Evolutionary conservation across 768 basidiomycete species (phyloP), one percentile per base, ranked within the genome.

Genomic region (Serendipita sp.): DNA sequence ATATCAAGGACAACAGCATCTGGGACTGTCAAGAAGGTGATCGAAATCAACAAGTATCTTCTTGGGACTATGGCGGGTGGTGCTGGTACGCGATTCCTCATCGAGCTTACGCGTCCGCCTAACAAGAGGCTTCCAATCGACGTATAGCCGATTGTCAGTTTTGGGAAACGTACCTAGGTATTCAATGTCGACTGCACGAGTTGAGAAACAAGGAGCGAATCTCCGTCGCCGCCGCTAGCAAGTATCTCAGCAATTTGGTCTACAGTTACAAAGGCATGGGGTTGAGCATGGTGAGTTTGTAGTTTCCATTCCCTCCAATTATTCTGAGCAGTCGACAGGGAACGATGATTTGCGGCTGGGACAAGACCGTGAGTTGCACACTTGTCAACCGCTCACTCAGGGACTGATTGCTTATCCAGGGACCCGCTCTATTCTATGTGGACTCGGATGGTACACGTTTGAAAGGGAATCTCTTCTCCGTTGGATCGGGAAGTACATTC

Each of bases 41-140:
- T 99, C 68, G 96, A 99, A 77, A 99, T 99, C 75, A 98, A 98
- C 76, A 91, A 91, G 43, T 98, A 93, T 76, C 75, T 99, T 58
- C 81, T 99, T n/a, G 96, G 96, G 65, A 99, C 96, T 1, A 98
- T 99, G 95, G 96, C 96, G 65, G 96, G 96, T 74, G 95, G 95
- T 74, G 96, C 96, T 68, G 95, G 93, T 85, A 70, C 67, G 80
- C 78, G 62, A 68, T n/a, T 41, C 0, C 50, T 41, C 48, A 62
- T 42, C 44, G 24, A 20, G 34, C 51, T 62, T 17, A 30, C 30
- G 41, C 26, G 31, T 24, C 51, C 13, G 22, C 31, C 31, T 34
- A 4, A 62, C 61, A 33, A 38, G 17, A 50, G 42, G 20, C 22
- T 61, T 31, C 64, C 62, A 22, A 61, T 20, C 42, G 22, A 31